Conservation (phyloP, 192 early-diverging fungal genomes). For the Coemansia sp. region DNA sequence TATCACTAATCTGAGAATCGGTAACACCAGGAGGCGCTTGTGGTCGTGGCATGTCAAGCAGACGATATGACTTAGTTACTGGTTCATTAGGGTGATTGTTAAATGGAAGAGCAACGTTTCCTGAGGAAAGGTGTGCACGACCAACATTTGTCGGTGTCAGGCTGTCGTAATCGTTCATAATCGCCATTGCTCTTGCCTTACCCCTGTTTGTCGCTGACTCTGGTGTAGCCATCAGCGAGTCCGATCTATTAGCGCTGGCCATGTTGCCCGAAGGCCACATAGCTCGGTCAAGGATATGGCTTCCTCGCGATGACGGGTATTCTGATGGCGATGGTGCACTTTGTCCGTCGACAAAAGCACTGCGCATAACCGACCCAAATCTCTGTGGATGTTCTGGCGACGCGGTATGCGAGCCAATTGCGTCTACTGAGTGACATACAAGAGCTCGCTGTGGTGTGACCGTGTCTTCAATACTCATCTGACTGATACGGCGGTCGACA, state of each 20-base stretch:
- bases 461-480: conserved; percentile 9
- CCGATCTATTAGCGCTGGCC: conserved; percentile 7
- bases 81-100: not conserved
- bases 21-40: conserved; percentile 45
- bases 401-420: not conserved
- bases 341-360: not conserved
- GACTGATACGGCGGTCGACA: conserved; percentile 7
- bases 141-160: conserved; percentile 1
- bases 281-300: conserved; percentile 5
- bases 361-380: no score
- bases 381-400: not conserved
- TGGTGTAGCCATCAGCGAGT: conserved; percentile 21
- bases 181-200: not conserved
- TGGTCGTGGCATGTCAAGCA: conserved; percentile 46
- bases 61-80: conserved; percentile 20
- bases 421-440: conserved; percentile 1
- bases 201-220: conserved; percentile 2
- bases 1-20: conserved; percentile 15
- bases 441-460: conserved; percentile 1
- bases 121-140: not conserved
- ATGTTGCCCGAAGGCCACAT: conserved; percentile 2
- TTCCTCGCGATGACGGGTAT: conserved; percentile 27
- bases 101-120: not conserved
- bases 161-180: not conserved
- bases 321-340: conserved; percentile 23